phyloP scores from a whole-genome alignment of 345 rosid species.

The sweet orange (Citrus sinensis) region DNA sequence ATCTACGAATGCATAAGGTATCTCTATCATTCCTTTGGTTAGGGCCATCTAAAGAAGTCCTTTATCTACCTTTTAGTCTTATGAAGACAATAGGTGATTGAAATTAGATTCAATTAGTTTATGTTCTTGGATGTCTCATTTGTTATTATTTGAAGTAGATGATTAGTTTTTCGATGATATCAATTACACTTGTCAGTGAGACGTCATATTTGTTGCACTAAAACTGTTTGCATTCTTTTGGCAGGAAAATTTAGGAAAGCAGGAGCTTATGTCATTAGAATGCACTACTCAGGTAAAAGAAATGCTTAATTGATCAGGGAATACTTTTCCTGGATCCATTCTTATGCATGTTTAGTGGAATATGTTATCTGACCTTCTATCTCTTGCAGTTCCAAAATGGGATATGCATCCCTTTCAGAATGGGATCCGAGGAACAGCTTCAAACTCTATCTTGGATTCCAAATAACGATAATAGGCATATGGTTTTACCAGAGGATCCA shows the following conservation, averaged over 20 bases:
- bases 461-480: constrained; percentile 37
- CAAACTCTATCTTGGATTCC: constrained; percentile 58
- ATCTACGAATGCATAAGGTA: constrained; percentile 55
- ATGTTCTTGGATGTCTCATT: background rate
- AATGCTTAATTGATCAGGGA: background rate
- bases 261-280: constrained; percentile 53
- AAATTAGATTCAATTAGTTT: background rate
- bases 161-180: background rate
- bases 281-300: constrained; percentile 45
- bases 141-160: background rate
- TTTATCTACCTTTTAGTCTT: background rate
- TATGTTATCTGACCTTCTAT: constrained; percentile 8
- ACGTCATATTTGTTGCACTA: background rate
- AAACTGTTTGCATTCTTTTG: constrained; percentile 1
- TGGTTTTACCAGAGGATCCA: constrained; percentile 48
- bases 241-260: constrained; percentile 47
- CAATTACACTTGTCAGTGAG: background rate
- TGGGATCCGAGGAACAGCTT: constrained; percentile 60
- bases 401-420: constrained; percentile 48
- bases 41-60: background rate
- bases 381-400: constrained; percentile 54
- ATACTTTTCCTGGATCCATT: constrained; percentile 8
- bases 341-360: background rate
- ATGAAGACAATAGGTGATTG: background rate
- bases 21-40: constrained; percentile 12